Base-by-base conservation (phyloP, 306 rosid genomes). In the Rosa lucieae region DNA sequence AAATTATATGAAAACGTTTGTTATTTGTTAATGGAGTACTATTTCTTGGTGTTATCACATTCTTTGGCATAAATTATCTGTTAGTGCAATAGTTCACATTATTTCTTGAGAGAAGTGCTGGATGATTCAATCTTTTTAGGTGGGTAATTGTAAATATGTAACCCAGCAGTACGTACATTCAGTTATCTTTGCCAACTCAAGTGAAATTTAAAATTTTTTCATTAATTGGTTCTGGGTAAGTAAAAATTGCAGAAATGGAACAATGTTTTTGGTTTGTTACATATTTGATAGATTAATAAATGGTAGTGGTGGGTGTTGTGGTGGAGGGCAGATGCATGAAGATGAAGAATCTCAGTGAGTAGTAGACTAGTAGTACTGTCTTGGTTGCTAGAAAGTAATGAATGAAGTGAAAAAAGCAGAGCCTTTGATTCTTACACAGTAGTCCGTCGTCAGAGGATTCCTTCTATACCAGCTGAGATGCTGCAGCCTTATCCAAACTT, bases 361-460 rank as follows among this genome's bases (percentile, higher is more conserved):
- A 49, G 44, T 72, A 55, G 79, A 29, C 63, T 70, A 49, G 44
- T 72, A 55, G 67, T 44, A 39, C 53, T 84, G 84, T 86, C 86
- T 65, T 85, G 74, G 78, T 83, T 67, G 81, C 84, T 85, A 83
- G 82, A 87, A 86, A 90, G 81, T 59, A 76, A 79, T 70, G 82
- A 88, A 81, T 75, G 81, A 61, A 82, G 85, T 49, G 87, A 67
- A 66, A 85, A 67, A 80, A 26, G 8, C 29, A 5, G 35, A 18
- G 86, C 78, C 81, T 73, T 88, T 84, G 91, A 88, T 84, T 87
- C 88, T 82, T 73, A 42, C 67, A 48, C 65, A 77, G 70, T 77
- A 85, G 67, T 82, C 71, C 29, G 48, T 43, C 79, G 73, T 80
- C 83, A 74, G 84, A 81, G 86, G 85, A 85, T 84, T 87, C 91